Evolutionary conservation across 805 yeast genomes (phyloP).

Genomic region (Wickerhamomyces ciferrii): DNA sequence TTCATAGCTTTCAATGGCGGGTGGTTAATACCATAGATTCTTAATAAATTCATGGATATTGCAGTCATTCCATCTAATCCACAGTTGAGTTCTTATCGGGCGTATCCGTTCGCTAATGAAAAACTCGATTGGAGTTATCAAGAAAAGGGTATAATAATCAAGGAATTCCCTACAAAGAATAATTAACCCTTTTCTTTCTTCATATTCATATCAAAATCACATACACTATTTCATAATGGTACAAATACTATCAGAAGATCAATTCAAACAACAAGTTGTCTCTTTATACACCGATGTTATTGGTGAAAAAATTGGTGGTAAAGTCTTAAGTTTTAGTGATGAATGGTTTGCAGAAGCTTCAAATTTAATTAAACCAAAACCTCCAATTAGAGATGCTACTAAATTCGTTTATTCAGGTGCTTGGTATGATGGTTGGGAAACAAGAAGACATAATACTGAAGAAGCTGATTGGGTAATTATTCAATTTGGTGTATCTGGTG

Average conservation of each 20-base stretch:
- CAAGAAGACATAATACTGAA: conserved; percentile 84
- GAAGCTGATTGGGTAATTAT: conserved; percentile 86
- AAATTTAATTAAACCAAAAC: conserved; percentile 74
- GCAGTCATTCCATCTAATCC: no score
- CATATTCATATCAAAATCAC: no score
- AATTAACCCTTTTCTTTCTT: no score
- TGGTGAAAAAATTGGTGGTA: conserved; percentile 81
- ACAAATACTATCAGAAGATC: conserved; percentile 9
- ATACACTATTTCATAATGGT: not conserved
- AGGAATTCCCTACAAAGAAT: no score
- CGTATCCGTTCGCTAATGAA: not conserved
- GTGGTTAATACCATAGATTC: no score
- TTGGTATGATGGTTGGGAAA: conserved; percentile 99
- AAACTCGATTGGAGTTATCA: not conserved
- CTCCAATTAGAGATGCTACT: conserved; percentile 79
- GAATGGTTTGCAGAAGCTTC: conserved; percentile 96
- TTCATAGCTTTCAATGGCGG: no score
- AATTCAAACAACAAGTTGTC: conserved; percentile 19
- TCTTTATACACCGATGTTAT: conserved; percentile 54
- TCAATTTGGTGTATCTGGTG: conserved; percentile 78
- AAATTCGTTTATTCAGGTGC: conserved; percentile 83
- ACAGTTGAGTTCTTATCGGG: not conserved
- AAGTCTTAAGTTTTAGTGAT: conserved; percentile 64
- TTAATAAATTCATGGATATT: no score
- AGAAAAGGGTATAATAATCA: not conserved